phyloP scores from a whole-genome alignment of 73 alveolate genomes.

The Symbiodinium natans region DNA sequence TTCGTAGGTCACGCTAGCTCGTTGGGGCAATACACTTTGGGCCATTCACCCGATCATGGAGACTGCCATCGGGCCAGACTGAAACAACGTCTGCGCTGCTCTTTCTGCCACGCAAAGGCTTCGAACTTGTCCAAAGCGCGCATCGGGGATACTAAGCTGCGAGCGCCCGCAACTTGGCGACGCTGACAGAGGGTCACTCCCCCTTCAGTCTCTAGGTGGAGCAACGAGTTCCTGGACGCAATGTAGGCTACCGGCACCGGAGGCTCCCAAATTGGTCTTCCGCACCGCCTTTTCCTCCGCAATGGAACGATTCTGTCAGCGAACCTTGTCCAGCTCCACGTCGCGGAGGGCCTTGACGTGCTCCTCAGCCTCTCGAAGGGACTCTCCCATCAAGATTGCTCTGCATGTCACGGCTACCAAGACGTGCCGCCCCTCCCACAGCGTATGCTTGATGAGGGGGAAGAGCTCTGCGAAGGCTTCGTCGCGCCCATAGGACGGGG shows the following conservation, averaged over 20 bases:
- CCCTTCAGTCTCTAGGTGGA: no score
- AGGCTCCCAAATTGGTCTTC: background rate
- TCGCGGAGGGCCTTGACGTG: background rate
- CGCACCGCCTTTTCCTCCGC: background rate
- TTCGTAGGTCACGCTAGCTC: no score
- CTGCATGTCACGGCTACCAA: background rate
- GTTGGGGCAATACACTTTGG: no score
- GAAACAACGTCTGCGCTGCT: background rate
- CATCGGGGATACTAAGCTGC: background rate
- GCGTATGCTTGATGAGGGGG: background rate
- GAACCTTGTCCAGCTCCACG: background rate
- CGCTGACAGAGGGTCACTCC: background rate
- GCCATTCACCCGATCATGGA: no score
- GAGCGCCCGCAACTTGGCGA: background rate
- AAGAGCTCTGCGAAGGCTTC: background rate
- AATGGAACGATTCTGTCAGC: background rate
- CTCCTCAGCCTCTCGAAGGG: background rate
- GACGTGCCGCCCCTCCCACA: background rate
- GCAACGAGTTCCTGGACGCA: no score
- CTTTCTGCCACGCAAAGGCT: background rate
- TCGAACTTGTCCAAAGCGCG: background rate
- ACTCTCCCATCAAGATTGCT: background rate
- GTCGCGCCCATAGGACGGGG: background rate
- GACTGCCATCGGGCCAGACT: background rate
- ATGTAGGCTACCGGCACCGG: background rate